Percentiles rank a stretch among this genome's conserved stretches.
Evolutionary conservation across 202 grass and related monocot species (phyloP).

Genomic region (Cymbopogon flexuosus): DNA sequence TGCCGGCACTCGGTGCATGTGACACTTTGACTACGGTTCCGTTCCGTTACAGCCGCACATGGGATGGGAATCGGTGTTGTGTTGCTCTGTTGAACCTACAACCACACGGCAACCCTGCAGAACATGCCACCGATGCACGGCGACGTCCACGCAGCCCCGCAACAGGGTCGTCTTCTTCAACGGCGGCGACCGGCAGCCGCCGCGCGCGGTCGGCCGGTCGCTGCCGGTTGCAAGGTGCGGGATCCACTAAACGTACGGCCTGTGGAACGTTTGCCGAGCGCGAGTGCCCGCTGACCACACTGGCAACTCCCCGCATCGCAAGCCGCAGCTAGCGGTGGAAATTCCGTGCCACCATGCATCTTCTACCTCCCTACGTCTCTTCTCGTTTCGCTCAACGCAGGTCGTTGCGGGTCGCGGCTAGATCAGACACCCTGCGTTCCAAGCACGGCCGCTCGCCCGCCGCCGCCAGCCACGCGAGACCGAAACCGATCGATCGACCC

Average conservation of each 20-base stretch:
- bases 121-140: too few relatives aligned
- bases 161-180: neutral
- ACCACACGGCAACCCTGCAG: neutral
- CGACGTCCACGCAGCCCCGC: neutral
- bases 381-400: neutral
- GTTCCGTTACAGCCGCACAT: constrained; percentile 11
- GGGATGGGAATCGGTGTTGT: neutral
- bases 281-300: neutral
- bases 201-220: too few relatives aligned
- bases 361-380: neutral
- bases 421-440: neutral
- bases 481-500: neutral
- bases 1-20: neutral
- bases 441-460: neutral
- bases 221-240: neutral
- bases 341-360: neutral
- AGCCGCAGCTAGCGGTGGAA: neutral
- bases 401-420: neutral
- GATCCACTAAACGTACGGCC: neutral
- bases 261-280: neutral
- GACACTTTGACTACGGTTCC: neutral
- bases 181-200: neutral
- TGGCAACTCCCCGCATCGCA: neutral
- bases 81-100: neutral
- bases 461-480: neutral